Base-by-base conservation (phyloP, 176 grass and related monocot genomes). In the Pontederia crassipes region DNA sequence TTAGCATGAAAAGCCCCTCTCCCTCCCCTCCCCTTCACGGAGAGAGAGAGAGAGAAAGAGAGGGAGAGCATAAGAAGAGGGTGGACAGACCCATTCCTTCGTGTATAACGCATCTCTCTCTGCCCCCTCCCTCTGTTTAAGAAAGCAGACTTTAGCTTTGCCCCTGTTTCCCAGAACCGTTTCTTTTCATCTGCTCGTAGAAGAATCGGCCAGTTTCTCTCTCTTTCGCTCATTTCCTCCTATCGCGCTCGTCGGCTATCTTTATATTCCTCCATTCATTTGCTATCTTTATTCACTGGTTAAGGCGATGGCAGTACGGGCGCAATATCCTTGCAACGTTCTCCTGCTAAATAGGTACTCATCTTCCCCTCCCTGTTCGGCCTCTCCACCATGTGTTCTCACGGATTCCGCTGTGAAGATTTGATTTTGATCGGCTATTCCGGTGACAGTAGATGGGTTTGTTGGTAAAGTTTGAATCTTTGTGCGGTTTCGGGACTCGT, bases 271-370 rank as follows among this genome's bases (percentile, higher is more conserved):
- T 10, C 17, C 32, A 40, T 40, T 40, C 32, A 40, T 40, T 40
- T 7, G 32, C 32, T 40, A 40, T 40, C 32, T 40, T 40, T 4
- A 40, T 40, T 3, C 32, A 40, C 32, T 40, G 32, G 61, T 18
- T 61, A 16, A 12, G 12, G 52, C 32, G 55, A 69, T 69, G 66
- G 28, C 51, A 9, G 66, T 68, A 45, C 66, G 46, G 35, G 28
- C 66, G 14, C 52, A 28, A 54, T 52, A 50, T 28, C 51, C 66
- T 11, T 69, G 15, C 28, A 69, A 69, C 66, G 28, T 56, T 69
- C 66, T 29, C 8, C 6, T 54, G 14, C 64, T 54, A 8, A 52
- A 67, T 35, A 40, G 60, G 60, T 63, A 62, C n/a, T 46, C 15
- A 14, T 15, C 17, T 17, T 1, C 11, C 47, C 45, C 40, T 9